Evolutionary conservation across 1,139 yeast species (phyloP).

Genomic region (Debaryomyces psychrophilus): DNA sequence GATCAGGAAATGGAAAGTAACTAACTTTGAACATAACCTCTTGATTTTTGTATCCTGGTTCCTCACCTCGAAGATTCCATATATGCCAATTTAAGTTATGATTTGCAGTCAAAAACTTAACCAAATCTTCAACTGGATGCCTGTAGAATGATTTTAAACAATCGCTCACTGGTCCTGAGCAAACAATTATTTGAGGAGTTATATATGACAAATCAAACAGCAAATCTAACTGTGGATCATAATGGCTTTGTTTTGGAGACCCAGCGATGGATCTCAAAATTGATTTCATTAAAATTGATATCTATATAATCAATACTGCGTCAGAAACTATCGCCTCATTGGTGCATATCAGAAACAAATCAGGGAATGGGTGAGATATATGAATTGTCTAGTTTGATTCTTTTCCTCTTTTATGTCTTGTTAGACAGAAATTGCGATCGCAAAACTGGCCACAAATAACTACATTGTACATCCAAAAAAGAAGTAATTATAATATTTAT

Average conservation of each 20-base stretch:
- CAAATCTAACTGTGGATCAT: slow-evolving; percentile 24
- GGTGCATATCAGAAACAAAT: background rate
- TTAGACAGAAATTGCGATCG: background rate
- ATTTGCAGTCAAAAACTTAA: slow-evolving; percentile 47
- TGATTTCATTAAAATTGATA: slow-evolving; percentile 15
- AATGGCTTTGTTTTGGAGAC: slow-evolving; percentile 30
- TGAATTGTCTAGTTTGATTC: too few relatives aligned
- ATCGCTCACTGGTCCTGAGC: slow-evolving; percentile 69
- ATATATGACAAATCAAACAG: slow-evolving; percentile 67
- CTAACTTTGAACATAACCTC: slow-evolving; percentile 35
- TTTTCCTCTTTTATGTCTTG: background rate
- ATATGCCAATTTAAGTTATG: slow-evolving; percentile 65
- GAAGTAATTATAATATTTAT: slow-evolving; percentile 1
- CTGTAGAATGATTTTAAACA: slow-evolving; percentile 53
- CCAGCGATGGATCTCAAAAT: slow-evolving; percentile 25
- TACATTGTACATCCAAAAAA: background rate
- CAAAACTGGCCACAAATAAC: slow-evolving; percentile 2
- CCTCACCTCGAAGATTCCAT: slow-evolving; percentile 72
- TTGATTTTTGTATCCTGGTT: slow-evolving; percentile 49
- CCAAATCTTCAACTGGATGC: slow-evolving; percentile 55
- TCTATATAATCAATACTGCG: background rate
- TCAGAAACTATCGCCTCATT: background rate
- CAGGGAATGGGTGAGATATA: too few relatives aligned
- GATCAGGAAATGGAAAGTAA: slow-evolving; percentile 71
- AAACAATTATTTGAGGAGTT: slow-evolving; percentile 61